A percentile compares a stretch with the other conserved stretches of the same genome.
Conservation (phyloP, 352 stramenopile genomes). For the Phytophthora capsici region DNA sequence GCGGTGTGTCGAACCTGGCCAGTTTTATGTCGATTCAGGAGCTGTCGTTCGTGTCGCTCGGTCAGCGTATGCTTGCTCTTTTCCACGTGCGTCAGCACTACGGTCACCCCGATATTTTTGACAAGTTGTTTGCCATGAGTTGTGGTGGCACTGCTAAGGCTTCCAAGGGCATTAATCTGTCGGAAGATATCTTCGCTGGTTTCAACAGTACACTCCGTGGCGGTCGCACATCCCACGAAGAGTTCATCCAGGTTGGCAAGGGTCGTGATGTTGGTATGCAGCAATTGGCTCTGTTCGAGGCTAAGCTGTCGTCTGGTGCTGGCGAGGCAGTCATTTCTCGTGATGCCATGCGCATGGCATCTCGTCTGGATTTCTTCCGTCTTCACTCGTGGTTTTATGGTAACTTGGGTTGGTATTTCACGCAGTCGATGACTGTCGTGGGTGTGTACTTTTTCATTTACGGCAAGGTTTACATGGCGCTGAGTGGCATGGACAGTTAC, state of each 20-base stretch:
- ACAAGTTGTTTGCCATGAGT: slow-evolving; percentile 86
- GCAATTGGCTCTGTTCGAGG: slow-evolving; percentile 98
- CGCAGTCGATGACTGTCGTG: slow-evolving; percentile 97
- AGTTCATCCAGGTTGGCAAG: slow-evolving; percentile 94
- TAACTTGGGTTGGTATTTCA: slow-evolving; percentile 99
- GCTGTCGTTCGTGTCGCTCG: slow-evolving; percentile 83
- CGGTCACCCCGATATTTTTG: slow-evolving; percentile 90
- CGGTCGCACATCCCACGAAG: slow-evolving; percentile 77
- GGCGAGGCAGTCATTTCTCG: slow-evolving; percentile 97
- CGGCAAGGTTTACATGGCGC: slow-evolving; percentile 95
- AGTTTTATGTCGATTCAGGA: slow-evolving; percentile 91
- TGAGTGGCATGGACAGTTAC: slow-evolving; percentile 93
- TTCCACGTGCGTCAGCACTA: slow-evolving; percentile 87
- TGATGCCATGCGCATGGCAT: slow-evolving; percentile 95
- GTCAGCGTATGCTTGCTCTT: slow-evolving; percentile 81
- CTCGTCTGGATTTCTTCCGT: slow-evolving; percentile 97
- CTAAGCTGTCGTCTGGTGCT: slow-evolving; percentile 96
- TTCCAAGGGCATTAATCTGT: slow-evolving; percentile 86
- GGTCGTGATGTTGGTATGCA: slow-evolving; percentile 99
- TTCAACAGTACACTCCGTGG: slow-evolving; percentile 86
- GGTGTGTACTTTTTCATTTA: slow-evolving; percentile 99
- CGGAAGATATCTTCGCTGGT: slow-evolving; percentile 90
- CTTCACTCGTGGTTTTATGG: slow-evolving; percentile 98
- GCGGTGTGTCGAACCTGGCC: slow-evolving; percentile 82
- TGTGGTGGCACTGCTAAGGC: slow-evolving; percentile 83